Percentiles rank a stretch among this genome's conserved stretches.
Evolutionary conservation across 108 stramenopile species (phyloP).

Genomic region (Parietichytrium sp.): DNA sequence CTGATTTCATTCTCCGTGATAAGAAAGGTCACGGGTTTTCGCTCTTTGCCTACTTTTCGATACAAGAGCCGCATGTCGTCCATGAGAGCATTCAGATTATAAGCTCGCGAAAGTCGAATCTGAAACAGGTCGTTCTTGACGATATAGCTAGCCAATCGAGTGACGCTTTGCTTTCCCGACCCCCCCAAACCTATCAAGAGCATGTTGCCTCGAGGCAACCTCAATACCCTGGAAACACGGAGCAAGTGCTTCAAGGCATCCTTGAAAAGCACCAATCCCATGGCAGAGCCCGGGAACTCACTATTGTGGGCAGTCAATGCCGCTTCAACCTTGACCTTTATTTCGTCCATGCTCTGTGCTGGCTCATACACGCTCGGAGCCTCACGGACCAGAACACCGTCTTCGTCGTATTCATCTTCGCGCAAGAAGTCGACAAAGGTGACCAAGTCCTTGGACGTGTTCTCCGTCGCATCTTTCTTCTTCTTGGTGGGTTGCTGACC

Average conservation of each 20-base stretch:
- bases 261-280: constrained; percentile 58
- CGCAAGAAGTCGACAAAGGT: constrained; percentile 58
- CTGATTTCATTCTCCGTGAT: constrained; percentile 59
- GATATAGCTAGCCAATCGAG: constrained; percentile 52
- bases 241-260: constrained; percentile 57
- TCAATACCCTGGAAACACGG: constrained; percentile 44
- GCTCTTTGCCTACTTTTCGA: constrained; percentile 50
- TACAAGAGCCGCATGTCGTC: constrained; percentile 53
- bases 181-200: constrained; percentile 62
- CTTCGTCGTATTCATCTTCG: constrained; percentile 58
- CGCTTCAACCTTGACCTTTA: constrained; percentile 28
- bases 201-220: constrained; percentile 55
- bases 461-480: neutral
- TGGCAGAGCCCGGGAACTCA: constrained; percentile 37
- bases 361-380: constrained; percentile 60
- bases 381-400: constrained; percentile 53
- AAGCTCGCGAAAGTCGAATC: constrained; percentile 52
- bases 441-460: constrained; percentile 29
- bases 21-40: constrained; percentile 51
- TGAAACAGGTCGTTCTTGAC: constrained; percentile 50
- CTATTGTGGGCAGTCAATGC: constrained; percentile 51
- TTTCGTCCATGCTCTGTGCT: constrained; percentile 31
- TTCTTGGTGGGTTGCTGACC: constrained; percentile 35
- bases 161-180: constrained; percentile 54
- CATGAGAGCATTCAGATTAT: constrained; percentile 48